Conservation (phyloP, 495 filamentous ascomycete genomes). For the Mycothermus thermophilus region DNA sequence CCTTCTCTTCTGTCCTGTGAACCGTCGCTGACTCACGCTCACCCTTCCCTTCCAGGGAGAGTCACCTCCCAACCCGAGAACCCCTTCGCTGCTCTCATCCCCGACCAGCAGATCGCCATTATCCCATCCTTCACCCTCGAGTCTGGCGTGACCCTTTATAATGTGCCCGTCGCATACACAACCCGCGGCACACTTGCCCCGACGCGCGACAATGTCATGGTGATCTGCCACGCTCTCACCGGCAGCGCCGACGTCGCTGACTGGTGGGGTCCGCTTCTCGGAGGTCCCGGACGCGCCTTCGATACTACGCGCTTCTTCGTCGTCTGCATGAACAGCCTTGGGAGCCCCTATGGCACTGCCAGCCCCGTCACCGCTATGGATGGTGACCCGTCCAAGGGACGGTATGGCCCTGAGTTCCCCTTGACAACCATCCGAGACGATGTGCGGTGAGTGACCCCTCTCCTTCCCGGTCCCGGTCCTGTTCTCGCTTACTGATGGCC, state of each 20-base stretch:
- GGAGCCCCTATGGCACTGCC: constrained; percentile 90
- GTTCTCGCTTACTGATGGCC: constrained; percentile 1
- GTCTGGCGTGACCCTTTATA: constrained; percentile 70
- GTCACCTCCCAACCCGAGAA: constrained; percentile 66
- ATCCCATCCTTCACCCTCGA: constrained; percentile 88
- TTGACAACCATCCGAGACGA: constrained; percentile 91
- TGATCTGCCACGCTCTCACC: constrained; percentile 93
- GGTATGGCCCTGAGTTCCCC: constrained; percentile 92
- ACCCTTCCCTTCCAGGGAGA: constrained; percentile 50
- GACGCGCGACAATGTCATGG: constrained; percentile 74
- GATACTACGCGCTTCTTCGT: constrained; percentile 88
- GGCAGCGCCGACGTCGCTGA: constrained; percentile 92
- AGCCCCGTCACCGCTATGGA: constrained; percentile 87
- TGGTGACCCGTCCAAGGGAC: constrained; percentile 54
- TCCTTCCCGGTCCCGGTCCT: too few species aligned
- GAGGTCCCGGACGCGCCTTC: constrained; percentile 79
- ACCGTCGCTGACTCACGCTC: too few species aligned
- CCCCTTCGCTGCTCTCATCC: constrained; percentile 74
- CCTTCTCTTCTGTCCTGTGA: background rate
- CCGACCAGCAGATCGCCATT: constrained; percentile 69
- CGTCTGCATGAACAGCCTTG: constrained; percentile 89
- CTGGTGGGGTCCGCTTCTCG: constrained; percentile 95
- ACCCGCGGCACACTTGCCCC: constrained; percentile 65
- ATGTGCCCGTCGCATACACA: constrained; percentile 91
- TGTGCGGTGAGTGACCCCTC: constrained; percentile 52